Percentiles rank a stretch among this genome's conserved stretches.
Conservation (phyloP, 192 early-diverging fungal species). For the Chytriomyces sp. region DNA sequence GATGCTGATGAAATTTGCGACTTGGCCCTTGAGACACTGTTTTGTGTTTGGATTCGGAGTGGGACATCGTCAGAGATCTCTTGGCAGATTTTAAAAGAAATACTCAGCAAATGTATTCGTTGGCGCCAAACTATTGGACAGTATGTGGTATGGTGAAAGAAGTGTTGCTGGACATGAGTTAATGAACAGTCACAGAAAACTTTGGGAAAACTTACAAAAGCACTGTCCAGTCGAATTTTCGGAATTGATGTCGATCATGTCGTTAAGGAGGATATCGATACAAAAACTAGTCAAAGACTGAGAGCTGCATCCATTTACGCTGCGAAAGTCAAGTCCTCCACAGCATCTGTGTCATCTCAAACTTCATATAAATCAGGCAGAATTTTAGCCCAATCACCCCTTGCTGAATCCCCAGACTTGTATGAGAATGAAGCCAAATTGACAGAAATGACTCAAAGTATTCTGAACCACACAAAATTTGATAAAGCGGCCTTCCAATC, state of each 20-base stretch:
- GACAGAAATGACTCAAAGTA: not conserved
- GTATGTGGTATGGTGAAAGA: conserved; percentile 50
- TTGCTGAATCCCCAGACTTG: not conserved
- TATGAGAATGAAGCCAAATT: not conserved
- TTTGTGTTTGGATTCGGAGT: conserved; percentile 68
- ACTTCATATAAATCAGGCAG: conserved; percentile 1
- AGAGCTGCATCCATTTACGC: conserved; percentile 20
- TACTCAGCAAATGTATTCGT: conserved; percentile 48
- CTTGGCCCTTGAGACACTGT: conserved; percentile 69
- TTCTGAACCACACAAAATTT: not conserved
- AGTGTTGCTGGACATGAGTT: not conserved
- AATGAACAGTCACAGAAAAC: conserved; percentile 64
- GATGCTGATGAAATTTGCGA: conserved; percentile 66
- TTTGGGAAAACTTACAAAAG: conserved; percentile 62
- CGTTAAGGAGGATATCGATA: conserved; percentile 34
- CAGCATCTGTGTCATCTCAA: conserved; percentile 35
- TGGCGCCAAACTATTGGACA: conserved; percentile 65
- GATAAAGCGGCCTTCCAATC: not conserved
- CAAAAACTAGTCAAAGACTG: conserved; percentile 18
- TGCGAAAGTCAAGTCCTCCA: conserved; percentile 33
- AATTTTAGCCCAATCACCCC: conserved; percentile 14
- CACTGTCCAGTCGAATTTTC: conserved; percentile 60
- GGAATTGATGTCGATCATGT: conserved; percentile 62
- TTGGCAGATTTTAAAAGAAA: conserved; percentile 61
- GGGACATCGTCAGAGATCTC: conserved; percentile 45